These are phyloP conservation scores for Termitomyces sp. DNA, from an alignment of 768 basidiomycete species.

Conservation along the genomic window DNA sequence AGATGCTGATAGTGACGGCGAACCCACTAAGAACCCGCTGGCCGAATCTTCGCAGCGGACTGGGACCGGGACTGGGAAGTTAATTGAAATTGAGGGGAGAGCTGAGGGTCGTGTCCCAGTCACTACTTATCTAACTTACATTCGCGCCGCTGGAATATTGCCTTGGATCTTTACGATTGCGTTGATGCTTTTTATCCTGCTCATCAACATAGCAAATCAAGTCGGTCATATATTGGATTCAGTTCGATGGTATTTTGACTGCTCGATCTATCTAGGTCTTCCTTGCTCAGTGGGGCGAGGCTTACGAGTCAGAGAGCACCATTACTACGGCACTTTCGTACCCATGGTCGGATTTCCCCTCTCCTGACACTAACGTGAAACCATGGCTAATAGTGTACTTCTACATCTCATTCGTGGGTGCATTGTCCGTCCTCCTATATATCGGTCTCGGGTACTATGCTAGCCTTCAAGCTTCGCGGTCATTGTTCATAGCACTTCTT, in stretches of 20 bases:
- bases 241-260: background rate
- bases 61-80: slow-evolving; percentile 34
- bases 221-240: slow-evolving; percentile 23
- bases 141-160: slow-evolving; percentile 51
- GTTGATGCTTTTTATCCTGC: slow-evolving; percentile 48
- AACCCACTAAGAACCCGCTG: slow-evolving; percentile 10
- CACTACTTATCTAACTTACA: slow-evolving; percentile 57
- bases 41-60: background rate
- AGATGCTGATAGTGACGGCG: slow-evolving; percentile 25
- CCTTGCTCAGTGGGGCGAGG: slow-evolving; percentile 64
- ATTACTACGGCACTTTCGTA: slow-evolving; percentile 17
- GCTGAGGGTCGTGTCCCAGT: slow-evolving; percentile 62
- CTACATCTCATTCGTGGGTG: slow-evolving; percentile 54
- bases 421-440: slow-evolving; percentile 44
- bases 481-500: slow-evolving; percentile 51
- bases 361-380: slow-evolving; percentile 51
- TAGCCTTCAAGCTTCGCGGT: slow-evolving; percentile 59
- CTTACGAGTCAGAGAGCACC: slow-evolving; percentile 37
- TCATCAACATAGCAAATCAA: slow-evolving; percentile 53
- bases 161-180: slow-evolving; percentile 49
- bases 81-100: slow-evolving; percentile 56
- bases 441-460: slow-evolving; percentile 64
- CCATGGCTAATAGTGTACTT: slow-evolving; percentile 67
- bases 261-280: slow-evolving; percentile 39
- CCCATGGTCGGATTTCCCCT: slow-evolving; percentile 47